Conservation (phyloP, 1,139 yeast genomes). For the Torulaspora globosa region DNA sequence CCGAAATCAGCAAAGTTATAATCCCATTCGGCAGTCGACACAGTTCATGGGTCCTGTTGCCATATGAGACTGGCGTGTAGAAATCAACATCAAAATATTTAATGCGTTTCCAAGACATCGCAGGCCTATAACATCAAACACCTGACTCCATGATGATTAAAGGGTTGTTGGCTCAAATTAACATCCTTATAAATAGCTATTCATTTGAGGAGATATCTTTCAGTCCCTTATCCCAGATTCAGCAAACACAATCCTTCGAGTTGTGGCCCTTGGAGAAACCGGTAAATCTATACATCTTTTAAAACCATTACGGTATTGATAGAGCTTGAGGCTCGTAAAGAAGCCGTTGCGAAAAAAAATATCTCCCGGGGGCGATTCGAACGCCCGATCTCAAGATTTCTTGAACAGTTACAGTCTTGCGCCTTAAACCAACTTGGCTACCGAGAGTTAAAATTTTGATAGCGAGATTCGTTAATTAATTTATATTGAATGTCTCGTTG, state of each 20-base stretch:
- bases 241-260: neutral
- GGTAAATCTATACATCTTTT: neutral
- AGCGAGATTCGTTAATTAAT: neutral
- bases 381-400: conserved; percentile 24
- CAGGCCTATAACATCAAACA: neutral
- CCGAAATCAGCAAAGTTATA: conserved; percentile 50
- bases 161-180: neutral
- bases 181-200: neutral
- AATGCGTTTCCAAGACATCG: conserved; percentile 22
- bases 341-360: conserved; percentile 1
- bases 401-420: conserved; percentile 22
- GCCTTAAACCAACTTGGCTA: conserved; percentile 27
- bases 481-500: too few relatives aligned
- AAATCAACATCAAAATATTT: conserved; percentile 38
- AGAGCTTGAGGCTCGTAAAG: neutral
- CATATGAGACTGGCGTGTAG: conserved; percentile 36
- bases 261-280: neutral
- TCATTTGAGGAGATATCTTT: neutral
- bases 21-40: conserved; percentile 54
- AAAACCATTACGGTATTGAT: neutral
- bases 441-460: conserved; percentile 15
- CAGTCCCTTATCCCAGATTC: neutral
- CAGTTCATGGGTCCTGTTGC: conserved; percentile 42
- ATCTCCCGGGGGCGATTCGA: conserved; percentile 22
- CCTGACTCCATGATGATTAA: neutral